phyloP scores from a whole-genome alignment of 805 yeast genomes.

The Ogataea pilisensis region DNA sequence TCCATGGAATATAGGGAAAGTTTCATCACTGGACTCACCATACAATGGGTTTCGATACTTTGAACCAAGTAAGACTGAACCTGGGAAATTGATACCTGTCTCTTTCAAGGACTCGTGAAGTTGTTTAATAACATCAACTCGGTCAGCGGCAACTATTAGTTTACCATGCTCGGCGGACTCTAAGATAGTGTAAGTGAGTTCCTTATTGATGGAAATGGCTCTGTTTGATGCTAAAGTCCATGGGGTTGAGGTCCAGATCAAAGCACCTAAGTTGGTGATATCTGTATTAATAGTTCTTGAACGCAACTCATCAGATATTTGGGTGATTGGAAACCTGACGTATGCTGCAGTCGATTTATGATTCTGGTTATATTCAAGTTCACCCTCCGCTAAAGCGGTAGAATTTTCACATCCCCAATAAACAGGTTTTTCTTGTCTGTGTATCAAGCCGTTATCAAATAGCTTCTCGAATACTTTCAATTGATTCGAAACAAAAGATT shows the following conservation, averaged over 20 bases:
- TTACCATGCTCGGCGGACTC: constrained; percentile 33
- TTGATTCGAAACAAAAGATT: constrained; percentile 71
- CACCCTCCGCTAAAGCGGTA: constrained; percentile 96
- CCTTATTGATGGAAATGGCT: constrained; percentile 70
- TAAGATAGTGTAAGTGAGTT: constrained; percentile 54
- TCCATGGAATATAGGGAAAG: constrained; percentile 68
- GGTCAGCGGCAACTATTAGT: constrained; percentile 53
- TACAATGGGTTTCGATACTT: constrained; percentile 55
- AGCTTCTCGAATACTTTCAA: constrained; percentile 63
- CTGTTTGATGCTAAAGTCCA: constrained; percentile 92
- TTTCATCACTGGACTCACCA: constrained; percentile 19
- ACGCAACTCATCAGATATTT: constrained; percentile 17
- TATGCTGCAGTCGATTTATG: constrained; percentile 68
- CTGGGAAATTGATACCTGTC: constrained; percentile 33
- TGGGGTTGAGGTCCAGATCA: constrained; percentile 98
- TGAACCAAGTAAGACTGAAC: constrained; percentile 37
- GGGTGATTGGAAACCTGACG: constrained; percentile 58
- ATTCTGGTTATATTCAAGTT: constrained; percentile 74
- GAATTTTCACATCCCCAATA: constrained; percentile 95
- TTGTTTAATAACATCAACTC: constrained; percentile 36
- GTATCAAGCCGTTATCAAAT: constrained; percentile 62
- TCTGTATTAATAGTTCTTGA: constrained; percentile 5
- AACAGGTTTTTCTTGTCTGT: constrained; percentile 89
- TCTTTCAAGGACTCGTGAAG: constrained; percentile 27
- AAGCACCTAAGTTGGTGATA: constrained; percentile 24